Conservation (phyloP, 2,329 filamentous ascomycete species). For the Monilinia vaccinii-corymbosi region DNA sequence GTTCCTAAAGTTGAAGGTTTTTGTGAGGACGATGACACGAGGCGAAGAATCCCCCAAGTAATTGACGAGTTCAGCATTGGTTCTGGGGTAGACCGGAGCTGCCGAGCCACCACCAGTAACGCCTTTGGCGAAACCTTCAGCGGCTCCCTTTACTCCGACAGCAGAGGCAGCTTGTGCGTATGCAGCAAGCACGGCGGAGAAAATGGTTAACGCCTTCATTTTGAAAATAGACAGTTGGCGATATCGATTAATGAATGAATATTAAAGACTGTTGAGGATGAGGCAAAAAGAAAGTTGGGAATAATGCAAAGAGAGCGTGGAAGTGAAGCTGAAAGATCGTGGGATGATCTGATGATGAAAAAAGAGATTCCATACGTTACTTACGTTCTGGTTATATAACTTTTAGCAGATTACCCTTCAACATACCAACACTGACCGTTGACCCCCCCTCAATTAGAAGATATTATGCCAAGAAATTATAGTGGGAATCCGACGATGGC, state of each 20-base stretch:
- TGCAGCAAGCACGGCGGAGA: constrained; percentile 6
- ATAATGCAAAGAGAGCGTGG: too few relatives aligned
- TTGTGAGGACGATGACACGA: constrained; percentile 46
- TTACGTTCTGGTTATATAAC: constrained; percentile 1
- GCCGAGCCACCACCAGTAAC: constrained; percentile 52
- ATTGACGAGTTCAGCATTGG: constrained; percentile 45
- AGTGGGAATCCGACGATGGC: not conserved
- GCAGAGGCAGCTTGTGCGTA: constrained; percentile 9
- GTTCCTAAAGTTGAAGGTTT: constrained; percentile 44
- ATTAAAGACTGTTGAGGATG: not conserved
- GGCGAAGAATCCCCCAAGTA: constrained; percentile 20
- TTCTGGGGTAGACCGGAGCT: constrained; percentile 43
- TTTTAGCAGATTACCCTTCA: not conserved
- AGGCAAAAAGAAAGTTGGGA: not conserved
- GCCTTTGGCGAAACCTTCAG: constrained; percentile 38
- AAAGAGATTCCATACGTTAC: not conserved
- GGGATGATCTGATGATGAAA: not conserved
- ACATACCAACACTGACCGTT: not conserved
- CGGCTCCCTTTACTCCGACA: constrained; percentile 25
- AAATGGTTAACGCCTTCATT: constrained; percentile 13
- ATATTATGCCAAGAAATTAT: not conserved
- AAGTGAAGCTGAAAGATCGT: too few relatives aligned
- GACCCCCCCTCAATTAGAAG: not conserved
- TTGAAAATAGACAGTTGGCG: not conserved
- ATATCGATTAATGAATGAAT: not conserved